These are phyloP conservation scores for Calonectria pseudoturangicola DNA, from an alignment of 2,329 filamentous ascomycete species.

Conservation along the genomic window DNA sequence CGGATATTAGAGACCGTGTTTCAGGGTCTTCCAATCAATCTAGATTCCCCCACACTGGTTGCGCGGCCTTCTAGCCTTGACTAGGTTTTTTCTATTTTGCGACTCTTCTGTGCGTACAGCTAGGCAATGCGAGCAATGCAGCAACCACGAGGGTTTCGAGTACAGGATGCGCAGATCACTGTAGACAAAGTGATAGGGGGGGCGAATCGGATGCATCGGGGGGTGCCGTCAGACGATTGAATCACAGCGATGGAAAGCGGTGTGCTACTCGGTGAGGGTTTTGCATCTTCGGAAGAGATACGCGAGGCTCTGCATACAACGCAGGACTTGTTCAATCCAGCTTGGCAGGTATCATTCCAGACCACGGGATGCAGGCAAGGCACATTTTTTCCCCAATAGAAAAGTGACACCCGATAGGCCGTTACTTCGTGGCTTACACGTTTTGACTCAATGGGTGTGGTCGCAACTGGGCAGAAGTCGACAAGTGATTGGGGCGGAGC, in stretches of 20 bases:
- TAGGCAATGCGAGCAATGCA: slow-evolving; percentile 31
- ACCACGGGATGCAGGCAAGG: slow-evolving; percentile 26
- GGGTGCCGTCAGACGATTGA: slow-evolving; percentile 23
- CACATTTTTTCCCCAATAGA: neutral
- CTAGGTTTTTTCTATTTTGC: neutral
- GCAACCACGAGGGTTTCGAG: slow-evolving; percentile 21
- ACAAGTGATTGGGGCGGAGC: slow-evolving; percentile 45
- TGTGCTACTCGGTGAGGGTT: slow-evolving; percentile 26
- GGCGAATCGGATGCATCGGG: slow-evolving; percentile 34
- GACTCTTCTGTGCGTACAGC: slow-evolving; percentile 9
- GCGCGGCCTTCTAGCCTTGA: slow-evolving; percentile 17
- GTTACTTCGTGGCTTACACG: slow-evolving; percentile 31
- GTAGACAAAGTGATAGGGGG: neutral
- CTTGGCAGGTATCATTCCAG: slow-evolving; percentile 21
- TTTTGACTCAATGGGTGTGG: slow-evolving; percentile 33
- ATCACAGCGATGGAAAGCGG: slow-evolving; percentile 29
- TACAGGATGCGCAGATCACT: slow-evolving; percentile 9
- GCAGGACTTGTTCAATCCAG: slow-evolving; percentile 29
- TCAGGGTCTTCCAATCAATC: slow-evolving; percentile 17
- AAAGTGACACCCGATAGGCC: slow-evolving; percentile 15
- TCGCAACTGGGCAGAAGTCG: slow-evolving; percentile 28
- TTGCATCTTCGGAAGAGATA: slow-evolving; percentile 15
- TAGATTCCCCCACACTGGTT: slow-evolving; percentile 13
- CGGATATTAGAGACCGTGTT: slow-evolving; percentile 6
- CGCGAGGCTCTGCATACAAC: slow-evolving; percentile 36